Base-by-base conservation (phyloP, 2,329 filamentous ascomycete species). In the Podosphaera fusca region DNA sequence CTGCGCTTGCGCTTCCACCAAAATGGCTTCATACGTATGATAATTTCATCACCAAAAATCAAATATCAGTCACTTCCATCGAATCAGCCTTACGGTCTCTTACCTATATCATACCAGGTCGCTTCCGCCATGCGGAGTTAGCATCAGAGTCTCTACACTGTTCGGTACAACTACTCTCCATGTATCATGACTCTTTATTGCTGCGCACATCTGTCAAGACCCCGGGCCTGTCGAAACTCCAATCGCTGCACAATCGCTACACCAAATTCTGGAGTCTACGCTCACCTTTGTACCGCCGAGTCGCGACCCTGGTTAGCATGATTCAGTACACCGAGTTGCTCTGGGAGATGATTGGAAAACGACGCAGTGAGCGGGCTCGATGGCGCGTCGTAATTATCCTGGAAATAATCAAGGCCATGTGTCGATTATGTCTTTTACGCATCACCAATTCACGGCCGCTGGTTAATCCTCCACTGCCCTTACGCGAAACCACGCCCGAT, bases 321-420 rank as follows among this genome's bases (percentile, higher is more conserved):
- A 85, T 95, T 33, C 85, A 92, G 63, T 96, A 96, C 67, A 95
- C 89, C 0, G 87, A 98, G 71, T 74, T 98, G 35, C 72, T 98
- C n/a, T 92, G 90, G 78, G 92, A 98, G 69, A 98, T 98, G 92
- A 80, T 85, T 34, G 89, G 89, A 34, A 94, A 94, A 70, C 78
- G 90, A 54, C 82, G 82, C 60, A 85, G 87, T 21, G 88, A 84
- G 50, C 78, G 94, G 69, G 81, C 83, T 33, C 80, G 88, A 35
- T 98, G 92, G 92, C 81, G 86, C 55, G 80, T 94, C 0, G 80
- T 96, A 4, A 81, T 96, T 9, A 67, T 94, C 2, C 74, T 98
- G 30, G 92, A 98, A 70, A 76, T 80, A 0, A 73, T 92, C 66
- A 96, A 96, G 70, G 89, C 90, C 2, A 63, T 92, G 7, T 95